Conservation (phyloP, 345 rosid species). For the Brassica nigra region DNA sequence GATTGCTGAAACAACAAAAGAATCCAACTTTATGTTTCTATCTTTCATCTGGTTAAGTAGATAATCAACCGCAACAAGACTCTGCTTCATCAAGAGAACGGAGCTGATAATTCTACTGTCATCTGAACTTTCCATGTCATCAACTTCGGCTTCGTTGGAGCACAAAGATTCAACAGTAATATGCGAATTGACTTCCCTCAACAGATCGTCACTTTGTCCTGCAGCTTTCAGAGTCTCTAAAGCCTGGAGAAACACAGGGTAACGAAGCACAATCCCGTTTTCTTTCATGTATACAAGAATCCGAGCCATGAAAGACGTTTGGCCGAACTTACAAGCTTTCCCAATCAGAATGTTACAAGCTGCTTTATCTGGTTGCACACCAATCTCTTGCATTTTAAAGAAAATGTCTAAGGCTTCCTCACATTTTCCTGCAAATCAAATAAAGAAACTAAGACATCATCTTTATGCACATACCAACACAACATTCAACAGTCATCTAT, state of each 20-base stretch:
- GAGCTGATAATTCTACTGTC: constrained; percentile 50
- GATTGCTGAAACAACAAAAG: constrained; percentile 52
- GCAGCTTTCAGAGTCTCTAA: constrained; percentile 48
- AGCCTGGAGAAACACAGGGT: constrained; percentile 67
- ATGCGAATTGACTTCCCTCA: constrained; percentile 74
- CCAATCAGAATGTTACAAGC: constrained; percentile 78
- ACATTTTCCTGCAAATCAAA: constrained; percentile 58
- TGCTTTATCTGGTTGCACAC: constrained; percentile 86
- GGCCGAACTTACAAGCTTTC: constrained; percentile 65
- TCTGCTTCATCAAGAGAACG: constrained; percentile 64
- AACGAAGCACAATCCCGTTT: constrained; percentile 58
- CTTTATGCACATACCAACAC: neutral
- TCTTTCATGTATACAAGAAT: constrained; percentile 71
- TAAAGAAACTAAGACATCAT: constrained; percentile 12
- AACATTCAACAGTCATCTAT: neutral
- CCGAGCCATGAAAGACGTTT: constrained; percentile 46
- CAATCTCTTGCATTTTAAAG: constrained; percentile 75
- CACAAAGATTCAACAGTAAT: constrained; percentile 42
- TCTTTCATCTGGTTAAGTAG: constrained; percentile 51
- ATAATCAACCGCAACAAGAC: constrained; percentile 58
- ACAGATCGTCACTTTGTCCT: constrained; percentile 55
- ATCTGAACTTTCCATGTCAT: constrained; percentile 23
- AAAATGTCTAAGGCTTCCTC: constrained; percentile 72
- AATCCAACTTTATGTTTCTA: constrained; percentile 46
- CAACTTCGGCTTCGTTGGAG: constrained; percentile 35